phyloP scores from a whole-genome alignment of 768 basidiomycete genomes.

The Psilocybe cubensis region DNA sequence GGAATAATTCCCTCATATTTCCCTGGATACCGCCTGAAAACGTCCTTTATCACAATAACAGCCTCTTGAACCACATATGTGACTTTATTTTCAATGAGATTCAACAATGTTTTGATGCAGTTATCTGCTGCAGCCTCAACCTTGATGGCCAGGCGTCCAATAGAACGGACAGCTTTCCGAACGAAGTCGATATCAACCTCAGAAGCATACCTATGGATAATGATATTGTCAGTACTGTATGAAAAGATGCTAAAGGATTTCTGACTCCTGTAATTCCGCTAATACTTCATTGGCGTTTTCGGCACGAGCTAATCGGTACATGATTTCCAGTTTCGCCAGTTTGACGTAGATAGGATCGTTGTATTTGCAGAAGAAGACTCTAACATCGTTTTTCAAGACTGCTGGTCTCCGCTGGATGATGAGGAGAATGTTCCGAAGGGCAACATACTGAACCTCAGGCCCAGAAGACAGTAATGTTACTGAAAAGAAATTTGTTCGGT shows the following conservation, averaged over 20 bases:
- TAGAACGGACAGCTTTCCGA: conserved; percentile 95
- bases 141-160: conserved; percentile 98
- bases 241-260: conserved; percentile 6
- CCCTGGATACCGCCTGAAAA: conserved; percentile 96
- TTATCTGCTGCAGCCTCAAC: conserved; percentile 86
- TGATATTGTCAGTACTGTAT: not conserved
- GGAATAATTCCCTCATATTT: conserved; percentile 97
- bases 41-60: conserved; percentile 96
- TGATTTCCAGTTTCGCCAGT: conserved; percentile 96
- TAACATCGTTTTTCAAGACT: conserved; percentile 95
- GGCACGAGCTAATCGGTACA: conserved; percentile 95
- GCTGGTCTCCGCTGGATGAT: conserved; percentile 95
- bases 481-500: conserved; percentile 33
- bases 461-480: conserved; percentile 96
- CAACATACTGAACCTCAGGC: conserved; percentile 98
- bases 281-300: conserved; percentile 93
- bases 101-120: conserved; percentile 86
- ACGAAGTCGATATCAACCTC: conserved; percentile 99
- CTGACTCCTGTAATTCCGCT: conserved; percentile 93
- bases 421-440: conserved; percentile 92
- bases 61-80: conserved; percentile 97
- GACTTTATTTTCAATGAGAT: conserved; percentile 91
- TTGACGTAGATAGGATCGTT: conserved; percentile 99
- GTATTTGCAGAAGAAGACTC: conserved; percentile 99
- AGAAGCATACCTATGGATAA: conserved; percentile 78